Percentiles rank a stretch among this genome's conserved stretches.
These are phyloP conservation scores for Barbarea vulgaris DNA, from an alignment of 345 rosid genomes.

Conservation along the genomic window DNA sequence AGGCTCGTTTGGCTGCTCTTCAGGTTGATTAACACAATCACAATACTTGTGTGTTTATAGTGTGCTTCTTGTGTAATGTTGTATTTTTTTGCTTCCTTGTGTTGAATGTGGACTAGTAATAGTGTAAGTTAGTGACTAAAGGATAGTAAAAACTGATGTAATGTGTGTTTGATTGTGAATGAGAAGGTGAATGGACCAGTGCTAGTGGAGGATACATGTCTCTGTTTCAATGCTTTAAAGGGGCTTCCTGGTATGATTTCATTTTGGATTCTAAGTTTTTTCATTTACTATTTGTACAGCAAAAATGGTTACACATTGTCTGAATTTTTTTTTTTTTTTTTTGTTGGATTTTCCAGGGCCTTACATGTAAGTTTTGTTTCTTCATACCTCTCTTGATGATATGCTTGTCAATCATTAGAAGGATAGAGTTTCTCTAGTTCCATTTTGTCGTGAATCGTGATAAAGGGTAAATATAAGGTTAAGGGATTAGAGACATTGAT, in stretches of 20 bases:
- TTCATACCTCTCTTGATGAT: not conserved
- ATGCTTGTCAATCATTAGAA: not conserved
- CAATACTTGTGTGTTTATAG: not conserved
- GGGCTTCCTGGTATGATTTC: constrained; percentile 84
- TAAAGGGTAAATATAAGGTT: not conserved
- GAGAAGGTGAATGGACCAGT: constrained; percentile 88
- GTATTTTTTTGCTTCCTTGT: not conserved
- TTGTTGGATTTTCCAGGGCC: constrained; percentile 73
- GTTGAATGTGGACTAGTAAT: not conserved
- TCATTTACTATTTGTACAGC: not conserved
- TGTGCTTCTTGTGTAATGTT: not conserved
- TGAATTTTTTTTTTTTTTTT: not conserved
- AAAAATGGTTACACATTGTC: not conserved
- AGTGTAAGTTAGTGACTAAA: not conserved
- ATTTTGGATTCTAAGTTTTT: not conserved
- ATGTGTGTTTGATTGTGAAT: constrained; percentile 26
- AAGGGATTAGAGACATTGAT: not conserved
- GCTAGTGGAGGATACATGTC: constrained; percentile 94
- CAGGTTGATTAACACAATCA: constrained; percentile 47
- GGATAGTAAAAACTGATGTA: not conserved
- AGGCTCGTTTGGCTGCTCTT: constrained; percentile 89
- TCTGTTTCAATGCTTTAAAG: constrained; percentile 89
- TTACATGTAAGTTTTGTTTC: constrained; percentile 70
- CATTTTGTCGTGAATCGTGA: not conserved
- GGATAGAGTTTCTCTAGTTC: not conserved